Conservation (phyloP, 2,329 filamentous ascomycete genomes). For the Fusarium sp. region DNA sequence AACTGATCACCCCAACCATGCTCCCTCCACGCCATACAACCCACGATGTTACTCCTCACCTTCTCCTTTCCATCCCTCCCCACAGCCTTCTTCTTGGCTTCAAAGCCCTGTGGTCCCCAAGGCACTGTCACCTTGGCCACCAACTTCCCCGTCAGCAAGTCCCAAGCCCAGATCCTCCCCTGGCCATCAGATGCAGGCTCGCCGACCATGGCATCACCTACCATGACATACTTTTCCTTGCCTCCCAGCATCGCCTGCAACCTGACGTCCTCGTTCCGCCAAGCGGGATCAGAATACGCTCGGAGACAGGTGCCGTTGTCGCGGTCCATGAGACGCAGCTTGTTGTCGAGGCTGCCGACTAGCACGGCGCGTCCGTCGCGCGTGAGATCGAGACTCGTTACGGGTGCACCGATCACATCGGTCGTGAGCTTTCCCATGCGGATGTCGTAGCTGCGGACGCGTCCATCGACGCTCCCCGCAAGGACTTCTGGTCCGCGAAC, state of each 20-base stretch:
- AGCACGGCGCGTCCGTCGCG: slow-evolving; percentile 79
- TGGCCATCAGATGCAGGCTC: slow-evolving; percentile 52
- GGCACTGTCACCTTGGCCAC: slow-evolving; percentile 70
- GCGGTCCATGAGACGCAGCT: slow-evolving; percentile 83
- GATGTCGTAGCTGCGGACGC: slow-evolving; percentile 84
- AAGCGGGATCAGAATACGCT: slow-evolving; percentile 69
- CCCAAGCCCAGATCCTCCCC: slow-evolving; percentile 82
- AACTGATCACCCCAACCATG: slow-evolving; percentile 72
- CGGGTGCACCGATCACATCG: slow-evolving; percentile 75
- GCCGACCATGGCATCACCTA: slow-evolving; percentile 75
- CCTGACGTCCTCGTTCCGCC: slow-evolving; percentile 76
- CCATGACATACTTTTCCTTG: slow-evolving; percentile 80
- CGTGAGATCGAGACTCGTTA: slow-evolving; percentile 80
- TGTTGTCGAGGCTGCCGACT: slow-evolving; percentile 79
- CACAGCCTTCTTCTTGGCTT: slow-evolving; percentile 62
- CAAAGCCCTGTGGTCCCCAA: slow-evolving; percentile 64
- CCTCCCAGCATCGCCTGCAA: slow-evolving; percentile 80
- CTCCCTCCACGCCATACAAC: slow-evolving; percentile 71
- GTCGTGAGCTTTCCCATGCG: slow-evolving; percentile 76
- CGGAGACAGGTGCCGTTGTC: slow-evolving; percentile 77
- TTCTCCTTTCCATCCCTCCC: slow-evolving; percentile 71
- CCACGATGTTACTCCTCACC: slow-evolving; percentile 68
- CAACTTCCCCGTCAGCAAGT: slow-evolving; percentile 78
- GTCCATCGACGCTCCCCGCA: slow-evolving; percentile 84
- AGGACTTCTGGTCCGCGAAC: slow-evolving; percentile 69